A percentile compares a stretch with the other conserved stretches of the same genome.
phyloP scores from a whole-genome alignment of 2,329 filamentous ascomycete genomes.

The Chalara sp. region DNA sequence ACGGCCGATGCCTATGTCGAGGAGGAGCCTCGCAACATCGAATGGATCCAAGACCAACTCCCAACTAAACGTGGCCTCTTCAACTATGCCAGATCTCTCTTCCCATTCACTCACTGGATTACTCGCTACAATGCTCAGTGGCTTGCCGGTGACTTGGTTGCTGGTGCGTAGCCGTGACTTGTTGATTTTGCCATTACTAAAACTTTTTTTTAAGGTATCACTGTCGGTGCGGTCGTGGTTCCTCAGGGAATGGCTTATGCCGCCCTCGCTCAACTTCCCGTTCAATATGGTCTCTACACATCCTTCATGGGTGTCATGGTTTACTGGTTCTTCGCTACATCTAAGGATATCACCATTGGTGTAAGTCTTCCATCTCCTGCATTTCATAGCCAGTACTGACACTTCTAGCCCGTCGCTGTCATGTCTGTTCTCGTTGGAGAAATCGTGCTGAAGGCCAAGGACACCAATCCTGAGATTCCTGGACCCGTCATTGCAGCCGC shows the following conservation, averaged over 20 bases:
- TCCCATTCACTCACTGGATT: conserved; percentile 91
- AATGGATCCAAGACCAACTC: conserved; percentile 61
- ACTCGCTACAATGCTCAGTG: conserved; percentile 81
- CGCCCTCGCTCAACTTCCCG: conserved; percentile 68
- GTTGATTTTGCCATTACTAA: neutral
- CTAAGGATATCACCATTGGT: conserved; percentile 96
- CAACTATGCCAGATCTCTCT: conserved; percentile 63
- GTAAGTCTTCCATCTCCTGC: conserved; percentile 40
- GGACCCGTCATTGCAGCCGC: conserved; percentile 68
- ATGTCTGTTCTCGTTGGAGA: conserved; percentile 87
- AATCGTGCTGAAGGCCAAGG: conserved; percentile 60
- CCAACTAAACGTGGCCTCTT: conserved; percentile 50
- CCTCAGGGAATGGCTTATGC: conserved; percentile 97
- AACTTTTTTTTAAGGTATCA: conserved; percentile 44
- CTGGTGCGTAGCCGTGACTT: conserved; percentile 48
- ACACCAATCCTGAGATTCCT: conserved; percentile 48
- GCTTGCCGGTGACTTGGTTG: conserved; percentile 82
- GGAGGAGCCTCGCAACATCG: conserved; percentile 64
- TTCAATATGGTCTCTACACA: conserved; percentile 84
- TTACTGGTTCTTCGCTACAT: conserved; percentile 98
- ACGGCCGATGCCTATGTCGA: conserved; percentile 78
- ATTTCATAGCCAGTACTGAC: conserved; percentile 9
- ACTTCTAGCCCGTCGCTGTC: conserved; percentile 74
- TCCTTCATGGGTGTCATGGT: conserved; percentile 93
- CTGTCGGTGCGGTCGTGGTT: conserved; percentile 73